A percentile compares a stretch with the other conserved stretches of the same genome.
Conservation (phyloP, 2,329 filamentous ascomycete genomes). For the Hypomyces rosellus region DNA sequence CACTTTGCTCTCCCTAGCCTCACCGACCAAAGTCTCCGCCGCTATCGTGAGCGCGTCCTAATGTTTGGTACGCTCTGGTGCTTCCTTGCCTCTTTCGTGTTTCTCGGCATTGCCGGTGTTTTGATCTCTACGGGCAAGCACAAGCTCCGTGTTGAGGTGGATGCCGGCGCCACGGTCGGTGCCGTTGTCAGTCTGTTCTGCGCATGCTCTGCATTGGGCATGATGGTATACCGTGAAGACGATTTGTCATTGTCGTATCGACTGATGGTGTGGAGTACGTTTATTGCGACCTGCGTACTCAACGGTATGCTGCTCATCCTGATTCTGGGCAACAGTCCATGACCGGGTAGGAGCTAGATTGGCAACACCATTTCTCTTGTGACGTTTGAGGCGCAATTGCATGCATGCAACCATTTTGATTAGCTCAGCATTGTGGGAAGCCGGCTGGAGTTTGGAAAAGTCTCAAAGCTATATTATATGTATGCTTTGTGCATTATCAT, state of each 20-base stretch:
- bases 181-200: conserved; percentile 61
- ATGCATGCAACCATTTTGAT: too few relatives aligned
- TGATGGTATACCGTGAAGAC: conserved; percentile 48
- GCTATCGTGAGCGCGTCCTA: conserved; percentile 50
- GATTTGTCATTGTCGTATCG: conserved; percentile 37
- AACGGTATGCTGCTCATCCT: conserved; percentile 39
- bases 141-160: conserved; percentile 63
- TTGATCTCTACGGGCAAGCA: conserved; percentile 63
- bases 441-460: too few relatives aligned
- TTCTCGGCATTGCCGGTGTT: conserved; percentile 58
- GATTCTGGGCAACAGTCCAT: conserved; percentile 34
- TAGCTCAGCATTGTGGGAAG: too few relatives aligned
- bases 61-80: conserved; percentile 46
- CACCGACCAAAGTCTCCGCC: conserved; percentile 41
- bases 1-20: conserved; percentile 50
- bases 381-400: too few relatives aligned
- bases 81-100: conserved; percentile 53
- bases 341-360: conserved; percentile 7
- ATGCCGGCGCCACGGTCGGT: conserved; percentile 64
- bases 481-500: too few relatives aligned
- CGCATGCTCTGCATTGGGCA: conserved; percentile 54
- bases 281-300: conserved; percentile 32
- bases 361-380: not conserved
- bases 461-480: too few relatives aligned
- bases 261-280: conserved; percentile 32